Evolutionary conservation across 148 eudicot genomes (phyloP), one percentile per base, ranked within the genome.

Genomic region (Cornus florida): DNA sequence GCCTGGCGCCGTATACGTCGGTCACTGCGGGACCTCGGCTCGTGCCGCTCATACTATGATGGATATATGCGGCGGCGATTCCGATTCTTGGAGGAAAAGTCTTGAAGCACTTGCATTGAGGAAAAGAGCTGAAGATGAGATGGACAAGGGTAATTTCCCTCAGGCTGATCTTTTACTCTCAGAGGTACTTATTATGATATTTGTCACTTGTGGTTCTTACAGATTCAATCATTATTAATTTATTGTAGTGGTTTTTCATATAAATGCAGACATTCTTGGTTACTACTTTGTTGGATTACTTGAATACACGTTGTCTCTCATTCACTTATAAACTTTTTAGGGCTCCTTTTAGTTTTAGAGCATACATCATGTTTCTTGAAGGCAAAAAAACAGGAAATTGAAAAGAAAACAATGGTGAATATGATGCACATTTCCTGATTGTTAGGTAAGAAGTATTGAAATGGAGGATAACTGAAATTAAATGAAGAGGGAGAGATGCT

Each of bases 61-160:
- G 46, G 64, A 31, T 1, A 72, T 82, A 5, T 82, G 85, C 53
- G 90, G 92, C 4, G 74, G 72, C n/a, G 88, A 78, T 24, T 0
- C 75, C 32, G 82, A 75, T 6, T 24, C 35, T 11, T 83, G 82
- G 79, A 71, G 48, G 24, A 86, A 80, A 85, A 89, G 93, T 67
- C 82, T 95, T 90, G 83, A 89, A 11, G 92, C 92, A 3, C 88
- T 95, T 57, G 97, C 94, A 14, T 81, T 95, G 86, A 86, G 92
- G 85, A 91, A 93, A 79, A 90, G 88, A 74, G 97, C 92, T 5
- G 92, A 91, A 62, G 77, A 78, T 39, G 91, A 91, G 83, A 59
- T 85, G 66, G 74, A 67, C 2, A 72, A 67, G 5, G 89, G 83
- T 12, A 74, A 83, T 77, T 88, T 78, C 32, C 70, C 73, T 16